phyloP scores from a whole-genome alignment of 345 rosid species.

The Brassica juncea region DNA sequence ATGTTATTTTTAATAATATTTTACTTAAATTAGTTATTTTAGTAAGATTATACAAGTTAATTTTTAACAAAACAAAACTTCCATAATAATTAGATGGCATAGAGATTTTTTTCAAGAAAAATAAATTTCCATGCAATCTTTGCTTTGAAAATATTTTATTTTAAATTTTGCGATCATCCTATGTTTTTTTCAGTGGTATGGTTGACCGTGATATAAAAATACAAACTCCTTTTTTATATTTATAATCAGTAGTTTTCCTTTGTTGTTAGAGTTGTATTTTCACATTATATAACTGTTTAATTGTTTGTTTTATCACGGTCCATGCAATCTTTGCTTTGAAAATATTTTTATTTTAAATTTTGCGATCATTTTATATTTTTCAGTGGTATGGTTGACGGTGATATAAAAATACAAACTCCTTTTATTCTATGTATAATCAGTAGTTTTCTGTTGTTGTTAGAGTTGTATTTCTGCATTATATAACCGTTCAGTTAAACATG shows the following conservation, averaged over 20 bases:
- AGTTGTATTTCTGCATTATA: not conserved
- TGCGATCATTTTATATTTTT: not conserved
- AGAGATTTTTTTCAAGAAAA: not conserved
- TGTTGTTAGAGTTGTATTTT: not conserved
- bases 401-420: not conserved
- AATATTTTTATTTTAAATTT: not conserved
- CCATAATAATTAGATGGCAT: not conserved
- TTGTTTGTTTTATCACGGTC: not conserved
- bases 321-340: not conserved
- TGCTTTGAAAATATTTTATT: not conserved
- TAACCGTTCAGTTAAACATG: not conserved
- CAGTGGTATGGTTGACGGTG: not conserved
- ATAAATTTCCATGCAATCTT: not conserved
- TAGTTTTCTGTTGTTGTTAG: not conserved
- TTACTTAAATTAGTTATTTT: not conserved
- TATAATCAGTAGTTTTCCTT: not conserved
- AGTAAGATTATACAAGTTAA: not conserved
- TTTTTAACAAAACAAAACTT: not conserved
- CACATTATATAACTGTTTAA: not conserved
- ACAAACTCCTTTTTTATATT: not conserved
- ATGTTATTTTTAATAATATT: not conserved
- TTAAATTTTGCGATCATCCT: not conserved
- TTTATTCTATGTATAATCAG: not conserved
- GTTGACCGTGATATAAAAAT: not conserved
- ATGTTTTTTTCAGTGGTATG: not conserved